Evolutionary conservation across 2,329 filamentous ascomycete species (phyloP), one percentile per base, ranked within the genome.

Genomic region (Pseudogymnoascus sp.): DNA sequence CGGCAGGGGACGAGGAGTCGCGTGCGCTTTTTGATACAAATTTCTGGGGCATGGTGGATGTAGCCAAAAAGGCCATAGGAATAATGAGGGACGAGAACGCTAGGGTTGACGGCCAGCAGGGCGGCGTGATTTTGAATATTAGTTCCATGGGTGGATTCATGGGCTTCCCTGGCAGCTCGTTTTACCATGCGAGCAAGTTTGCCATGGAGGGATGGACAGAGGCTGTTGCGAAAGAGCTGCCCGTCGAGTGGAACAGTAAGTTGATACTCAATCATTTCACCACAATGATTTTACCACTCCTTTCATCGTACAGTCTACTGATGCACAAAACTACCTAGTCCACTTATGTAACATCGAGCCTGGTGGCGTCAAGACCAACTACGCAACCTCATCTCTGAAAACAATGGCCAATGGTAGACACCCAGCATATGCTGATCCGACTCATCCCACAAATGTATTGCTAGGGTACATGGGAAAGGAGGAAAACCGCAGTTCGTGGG

Each of bases 171-270:
- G 77, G 77, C 6, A 68, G 75, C 19, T 66, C 71, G 0, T 74
- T 72, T 0, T 78, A 78, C 67, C 75, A 78, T 60, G 71, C 72
- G 12, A 69, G 74, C 23, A 78, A 78, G 63, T 78, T 75, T 71
- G 77, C 76, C 0, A 69, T 78, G 2, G 73, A 71, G 2, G 74
- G 76, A 0, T 77, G 75, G 60, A 73, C 75, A 0, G 72, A 75
- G 2, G 72, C 69, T 4, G 67, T 79, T 0, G 66, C 72, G 0
- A 62, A 69, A 8, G 77, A 79, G 29, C 65, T 78, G 4, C 49
- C 68, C 55, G 72, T 73, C 0, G 73, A 75, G 1, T 71, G 78
- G 2, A 76, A 76, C 0, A 76, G 68, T 70, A 59, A 62, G 63
- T 65, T 16, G 29, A 12, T n/a, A 23, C 26, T 16, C 73, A 23